Evolutionary conservation across 2,329 filamentous ascomycete genomes (phyloP), one percentile per base, ranked within the genome.

Genomic region (Aspergillus quadrilineatus): DNA sequence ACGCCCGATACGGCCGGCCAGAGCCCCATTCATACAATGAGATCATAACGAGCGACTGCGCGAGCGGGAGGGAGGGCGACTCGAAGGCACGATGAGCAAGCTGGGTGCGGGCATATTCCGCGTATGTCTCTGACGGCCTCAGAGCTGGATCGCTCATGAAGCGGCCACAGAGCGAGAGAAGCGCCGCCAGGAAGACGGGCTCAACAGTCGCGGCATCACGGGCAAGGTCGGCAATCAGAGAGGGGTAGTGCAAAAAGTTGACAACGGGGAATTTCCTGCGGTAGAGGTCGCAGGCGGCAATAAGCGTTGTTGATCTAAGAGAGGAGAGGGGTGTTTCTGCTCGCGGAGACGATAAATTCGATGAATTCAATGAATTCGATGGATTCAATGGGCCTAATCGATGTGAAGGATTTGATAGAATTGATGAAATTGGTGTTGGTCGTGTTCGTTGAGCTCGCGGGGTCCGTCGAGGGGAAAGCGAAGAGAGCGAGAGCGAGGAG

Each of bases 181-280:
- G 56, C 4, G 71, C 65, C 2, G 71, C 69, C 17, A 73, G 58
- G 22, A 73, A 73, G 6, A 73, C 64, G 3, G 71, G 64, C 15
- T 73, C 71, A 14, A 73, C 67, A 2, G 68, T 62, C 2, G 66
- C 56, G 6, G 58, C 58, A 53, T 68, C 63, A 3, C 65, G 60
- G 2, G 71, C 73, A 6, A 73, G 58, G 32, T 73, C 69, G 0
- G 69, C 65, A 17, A 73, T 71, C 15, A 73, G 58, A 1, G 71
- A 71, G 3, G 71, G 71, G 46, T 73, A 73, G 41, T 73, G 71
- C 4, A 73, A 64, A 44, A 73, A 73, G 52, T 73, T 73, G 15
- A 69, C 63, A 6, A 73, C 66, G 6, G 71, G 71, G 39, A 73
- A 73, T 47, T 72, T 73, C 52, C 70, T 73, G 51, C 71, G 64